phyloP scores from a whole-genome alignment of 805 yeast species.

The Teunomyces lycoperdinae region DNA sequence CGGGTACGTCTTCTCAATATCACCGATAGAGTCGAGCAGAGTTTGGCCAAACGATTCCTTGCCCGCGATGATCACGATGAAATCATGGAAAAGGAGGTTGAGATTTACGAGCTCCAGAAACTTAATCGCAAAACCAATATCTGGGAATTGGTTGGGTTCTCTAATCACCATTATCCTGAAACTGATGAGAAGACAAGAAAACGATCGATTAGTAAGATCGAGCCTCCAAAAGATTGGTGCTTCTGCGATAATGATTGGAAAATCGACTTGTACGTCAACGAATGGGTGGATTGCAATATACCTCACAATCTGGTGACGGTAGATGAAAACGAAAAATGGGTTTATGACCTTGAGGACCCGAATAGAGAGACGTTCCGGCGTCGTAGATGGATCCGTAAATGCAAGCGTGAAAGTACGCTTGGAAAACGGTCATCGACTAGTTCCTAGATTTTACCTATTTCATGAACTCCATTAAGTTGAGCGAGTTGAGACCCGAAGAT shows the following conservation, averaged over 20 bases:
- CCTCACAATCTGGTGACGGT: slow-evolving; percentile 52
- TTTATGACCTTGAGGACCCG: slow-evolving; percentile 50
- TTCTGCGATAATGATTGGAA: slow-evolving; percentile 56
- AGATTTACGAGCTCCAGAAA: slow-evolving; percentile 66
- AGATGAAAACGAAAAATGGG: slow-evolving; percentile 83
- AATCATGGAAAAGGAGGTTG: slow-evolving; percentile 42
- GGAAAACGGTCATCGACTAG: neutral
- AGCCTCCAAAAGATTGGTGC: slow-evolving; percentile 61
- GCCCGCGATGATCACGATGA: slow-evolving; percentile 6
- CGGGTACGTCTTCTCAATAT: slow-evolving; percentile 47
- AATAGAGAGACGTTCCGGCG: slow-evolving; percentile 46
- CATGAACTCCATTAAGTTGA: slow-evolving; percentile 44
- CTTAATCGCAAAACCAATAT: slow-evolving; percentile 46
- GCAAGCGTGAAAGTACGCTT: slow-evolving; percentile 16
- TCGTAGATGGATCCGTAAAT: slow-evolving; percentile 62
- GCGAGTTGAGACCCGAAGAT: slow-evolving; percentile 26
- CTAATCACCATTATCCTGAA: slow-evolving; percentile 49
- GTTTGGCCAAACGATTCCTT: slow-evolving; percentile 15
- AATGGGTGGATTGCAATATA: slow-evolving; percentile 58
- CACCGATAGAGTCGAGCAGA: slow-evolving; percentile 48
- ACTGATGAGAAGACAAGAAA: slow-evolving; percentile 5
- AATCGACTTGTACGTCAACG: slow-evolving; percentile 58
- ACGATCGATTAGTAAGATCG: slow-evolving; percentile 34
- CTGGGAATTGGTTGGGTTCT: slow-evolving; percentile 65
- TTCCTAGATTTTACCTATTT: slow-evolving; percentile 4